These are phyloP conservation scores for Euphorbia corollata DNA, from an alignment of 441 rosid species.

Conservation along the genomic window DNA sequence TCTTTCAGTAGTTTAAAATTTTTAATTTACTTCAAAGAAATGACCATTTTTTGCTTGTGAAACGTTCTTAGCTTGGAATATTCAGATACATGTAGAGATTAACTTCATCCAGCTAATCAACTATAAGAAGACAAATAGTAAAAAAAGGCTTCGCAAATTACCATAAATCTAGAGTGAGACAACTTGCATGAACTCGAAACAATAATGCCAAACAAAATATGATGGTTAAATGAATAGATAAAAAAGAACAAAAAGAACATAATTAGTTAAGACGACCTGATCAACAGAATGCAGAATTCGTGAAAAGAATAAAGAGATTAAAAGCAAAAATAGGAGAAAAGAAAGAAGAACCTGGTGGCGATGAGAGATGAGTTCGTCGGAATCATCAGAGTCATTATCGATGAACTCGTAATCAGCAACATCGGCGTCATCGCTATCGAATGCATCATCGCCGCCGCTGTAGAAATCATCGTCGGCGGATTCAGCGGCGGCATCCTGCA, in stretches of 20 bases:
- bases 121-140: background rate
- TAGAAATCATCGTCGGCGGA: constrained; percentile 71
- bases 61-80: background rate
- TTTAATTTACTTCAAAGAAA: background rate
- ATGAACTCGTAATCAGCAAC: constrained; percentile 61
- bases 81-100: background rate
- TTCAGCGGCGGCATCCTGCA: constrained; percentile 46
- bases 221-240: background rate
- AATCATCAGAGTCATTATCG: constrained; percentile 69
- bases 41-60: background rate
- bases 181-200: background rate
- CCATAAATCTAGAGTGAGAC: background rate
- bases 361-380: constrained; percentile 50
- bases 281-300: background rate
- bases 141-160: background rate
- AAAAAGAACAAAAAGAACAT: background rate
- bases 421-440: constrained; percentile 51
- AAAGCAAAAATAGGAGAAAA: background rate
- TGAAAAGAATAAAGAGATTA: background rate
- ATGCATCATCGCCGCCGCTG: constrained; percentile 59
- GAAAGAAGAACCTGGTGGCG: constrained; percentile 53
- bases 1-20: background rate
- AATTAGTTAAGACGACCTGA: background rate
- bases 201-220: background rate
- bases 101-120: background rate